Evolutionary conservation across 1,284 basidiomycete genomes (phyloP), one percentile per base, ranked within the genome.

Genomic region (Ganoderma multipileum): DNA sequence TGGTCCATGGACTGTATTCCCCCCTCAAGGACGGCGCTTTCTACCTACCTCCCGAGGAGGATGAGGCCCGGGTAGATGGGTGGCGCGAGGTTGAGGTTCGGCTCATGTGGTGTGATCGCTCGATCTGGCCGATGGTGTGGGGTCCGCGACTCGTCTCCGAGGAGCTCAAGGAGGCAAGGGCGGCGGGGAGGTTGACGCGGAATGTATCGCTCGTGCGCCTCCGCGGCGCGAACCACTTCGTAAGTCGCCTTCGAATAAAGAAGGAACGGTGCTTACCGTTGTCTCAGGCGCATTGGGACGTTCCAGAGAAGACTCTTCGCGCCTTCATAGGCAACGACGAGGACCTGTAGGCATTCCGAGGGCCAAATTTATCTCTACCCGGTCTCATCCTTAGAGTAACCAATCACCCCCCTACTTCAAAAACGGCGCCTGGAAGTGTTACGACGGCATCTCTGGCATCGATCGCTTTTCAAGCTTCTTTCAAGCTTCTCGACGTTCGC

Each of bases 221-320:
- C 18, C 36, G 36, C 4, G 23, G 47, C 12, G 47, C 47, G 23
- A 50, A 50, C 9, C 11, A 26, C 47, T 50, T 26, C 47, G 47
- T 26, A 26, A 50, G 47, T 50, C 47, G 4, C 26, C 3, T 23
- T 26, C 11, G 12, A 50, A 50, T 11, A 14, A 26, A 11, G 23
- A 50, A 26, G 47, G 1, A 14, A 3, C 9, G 23, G 23, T n/a
- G 20, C 28, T 54, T 26, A 28, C 50, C 12, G 2, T 5, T 58
- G 55, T 38, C n/a, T 1, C 96, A 89, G 79, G 92, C 89, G 2
- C 91, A 89, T 73, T 95, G 95, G 9, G 77, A 83, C 42, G 81
- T 86, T 64, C 79, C 82, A 26, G 86, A 89, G 72, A 85, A 85
- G 73, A 62, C 65, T 1, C 28, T 52, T 3, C 3, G 39, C 18